Percentiles rank a stretch among this genome's conserved stretches.
phyloP scores from a whole-genome alignment of 352 stramenopile species.

The Hyaloperonospora arabidopsidis region DNA sequence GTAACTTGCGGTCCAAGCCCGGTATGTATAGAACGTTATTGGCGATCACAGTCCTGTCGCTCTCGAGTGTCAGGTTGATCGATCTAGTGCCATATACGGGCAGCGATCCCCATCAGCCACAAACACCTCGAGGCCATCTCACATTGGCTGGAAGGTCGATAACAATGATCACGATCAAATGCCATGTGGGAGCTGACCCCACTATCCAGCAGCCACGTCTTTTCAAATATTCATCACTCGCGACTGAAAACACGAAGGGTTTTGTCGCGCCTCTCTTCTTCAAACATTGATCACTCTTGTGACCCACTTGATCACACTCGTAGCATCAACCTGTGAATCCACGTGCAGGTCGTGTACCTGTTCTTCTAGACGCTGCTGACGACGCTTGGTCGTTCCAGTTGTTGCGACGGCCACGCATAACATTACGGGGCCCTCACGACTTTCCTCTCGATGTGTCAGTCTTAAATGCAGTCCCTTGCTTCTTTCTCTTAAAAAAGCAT shows the following conservation, averaged over 20 bases:
- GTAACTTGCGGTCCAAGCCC: background rate
- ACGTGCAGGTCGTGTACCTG: background rate
- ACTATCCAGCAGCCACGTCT: slow-evolving; percentile 6
- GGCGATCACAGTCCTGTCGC: background rate
- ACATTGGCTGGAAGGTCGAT: background rate
- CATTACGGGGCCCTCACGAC: background rate
- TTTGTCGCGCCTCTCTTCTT: background rate
- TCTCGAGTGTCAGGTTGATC: background rate
- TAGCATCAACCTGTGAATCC: background rate
- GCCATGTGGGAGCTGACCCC: slow-evolving; percentile 3
- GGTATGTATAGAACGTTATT: background rate
- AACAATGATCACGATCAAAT: background rate
- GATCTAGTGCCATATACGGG: background rate
- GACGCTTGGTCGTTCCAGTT: background rate
- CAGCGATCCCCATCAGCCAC: background rate
- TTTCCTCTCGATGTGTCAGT: background rate
- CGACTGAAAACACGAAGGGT: background rate
- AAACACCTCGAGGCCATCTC: background rate
- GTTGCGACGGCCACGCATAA: background rate
- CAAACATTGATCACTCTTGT: background rate
- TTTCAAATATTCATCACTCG: background rate
- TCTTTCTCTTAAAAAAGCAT: slow-evolving; percentile 10
- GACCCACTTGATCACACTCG: background rate
- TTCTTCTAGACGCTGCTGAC: background rate
- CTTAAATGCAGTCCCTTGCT: slow-evolving; percentile 6